phyloP scores from a whole-genome alignment of 192 early-diverging fungal species.

The Backusella morwellensis region DNA sequence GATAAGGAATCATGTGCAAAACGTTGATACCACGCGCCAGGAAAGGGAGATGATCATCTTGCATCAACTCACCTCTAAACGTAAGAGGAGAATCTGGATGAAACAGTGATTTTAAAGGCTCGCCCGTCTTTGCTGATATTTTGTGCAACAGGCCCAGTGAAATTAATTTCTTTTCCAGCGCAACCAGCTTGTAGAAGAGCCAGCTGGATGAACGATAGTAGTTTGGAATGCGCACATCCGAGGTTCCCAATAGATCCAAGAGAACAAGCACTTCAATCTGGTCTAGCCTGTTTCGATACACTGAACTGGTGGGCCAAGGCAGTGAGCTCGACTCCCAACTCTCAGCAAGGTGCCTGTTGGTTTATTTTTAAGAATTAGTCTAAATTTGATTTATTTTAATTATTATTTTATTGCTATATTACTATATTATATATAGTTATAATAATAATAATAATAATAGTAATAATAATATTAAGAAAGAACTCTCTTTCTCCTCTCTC shows the following conservation, averaged over 20 bases:
- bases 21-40: constrained; percentile 73
- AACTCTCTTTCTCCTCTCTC: background rate
- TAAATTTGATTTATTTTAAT: background rate
- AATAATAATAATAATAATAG: background rate
- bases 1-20: constrained; percentile 82
- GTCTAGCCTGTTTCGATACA: constrained; percentile 42
- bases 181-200: constrained; percentile 65
- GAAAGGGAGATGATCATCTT: constrained; percentile 94
- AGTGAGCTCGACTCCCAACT: constrained; percentile 64
- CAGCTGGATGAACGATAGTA: constrained; percentile 64
- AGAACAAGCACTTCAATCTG: constrained; percentile 85
- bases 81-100: constrained; percentile 23
- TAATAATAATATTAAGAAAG: background rate
- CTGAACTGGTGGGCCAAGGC: constrained; percentile 7
- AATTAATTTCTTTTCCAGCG: constrained; percentile 68
- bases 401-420: background rate
- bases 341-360: constrained; percentile 70
- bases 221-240: constrained; percentile 51
- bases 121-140: constrained; percentile 16
- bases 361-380: background rate
- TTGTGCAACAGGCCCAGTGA: constrained; percentile 10
- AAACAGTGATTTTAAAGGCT: constrained; percentile 23
- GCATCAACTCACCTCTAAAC: constrained; percentile 42
- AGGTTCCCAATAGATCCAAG: constrained; percentile 82
- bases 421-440: background rate